phyloP scores from a whole-genome alignment of 2,329 filamentous ascomycete species.

The Alternaria gaisen region DNA sequence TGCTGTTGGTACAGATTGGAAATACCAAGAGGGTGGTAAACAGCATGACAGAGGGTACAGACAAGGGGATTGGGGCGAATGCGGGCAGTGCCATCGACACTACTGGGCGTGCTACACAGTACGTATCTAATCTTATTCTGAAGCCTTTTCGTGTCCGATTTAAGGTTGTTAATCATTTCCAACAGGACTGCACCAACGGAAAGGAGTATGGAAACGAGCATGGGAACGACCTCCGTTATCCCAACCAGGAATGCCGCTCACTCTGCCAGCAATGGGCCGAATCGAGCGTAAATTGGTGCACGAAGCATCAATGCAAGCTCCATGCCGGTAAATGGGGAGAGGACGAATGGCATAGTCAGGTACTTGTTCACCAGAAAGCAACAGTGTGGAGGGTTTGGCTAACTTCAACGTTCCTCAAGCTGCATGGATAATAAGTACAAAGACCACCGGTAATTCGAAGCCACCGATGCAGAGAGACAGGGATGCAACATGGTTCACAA shows the following conservation, averaged over 20 bases:
- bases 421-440: background rate
- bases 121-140: background rate
- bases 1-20: background rate
- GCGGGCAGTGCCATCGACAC: background rate
- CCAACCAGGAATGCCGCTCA: background rate
- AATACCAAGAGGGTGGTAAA: too few species aligned
- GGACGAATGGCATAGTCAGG: background rate
- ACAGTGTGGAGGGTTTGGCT: background rate
- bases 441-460: background rate
- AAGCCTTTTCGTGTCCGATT: background rate
- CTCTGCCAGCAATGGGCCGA: background rate
- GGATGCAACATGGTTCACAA: background rate
- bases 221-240: background rate
- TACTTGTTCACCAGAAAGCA: background rate
- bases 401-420: background rate
- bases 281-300: background rate
- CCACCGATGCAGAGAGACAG: too few species aligned
- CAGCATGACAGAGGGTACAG: background rate
- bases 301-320: background rate
- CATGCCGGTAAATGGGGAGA: background rate
- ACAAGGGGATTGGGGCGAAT: background rate
- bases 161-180: background rate
- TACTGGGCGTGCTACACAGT: background rate
- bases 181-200: background rate
- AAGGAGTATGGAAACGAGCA: too few species aligned